A percentile compares a stretch with the other conserved stretches of the same genome.
phyloP scores from a whole-genome alignment of 768 basidiomycete species.

The Lanmaoa rubissima region DNA sequence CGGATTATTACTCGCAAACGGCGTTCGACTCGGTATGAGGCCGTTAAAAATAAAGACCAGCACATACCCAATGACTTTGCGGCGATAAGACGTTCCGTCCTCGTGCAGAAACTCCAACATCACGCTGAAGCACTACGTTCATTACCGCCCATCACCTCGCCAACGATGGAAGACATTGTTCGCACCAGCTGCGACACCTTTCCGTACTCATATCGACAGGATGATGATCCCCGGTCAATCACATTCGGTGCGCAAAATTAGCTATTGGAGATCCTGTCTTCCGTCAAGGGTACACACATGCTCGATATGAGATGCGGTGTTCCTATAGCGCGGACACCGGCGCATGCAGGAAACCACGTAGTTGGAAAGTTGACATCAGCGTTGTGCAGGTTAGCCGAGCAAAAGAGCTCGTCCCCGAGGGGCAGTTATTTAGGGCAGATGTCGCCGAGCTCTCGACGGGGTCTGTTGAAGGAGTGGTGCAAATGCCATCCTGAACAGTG shows the following conservation, averaged over 20 bases:
- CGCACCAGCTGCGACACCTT: conserved; percentile 1
- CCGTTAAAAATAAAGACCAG: background rate
- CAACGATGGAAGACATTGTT: conserved; percentile 9
- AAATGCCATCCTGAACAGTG: background rate
- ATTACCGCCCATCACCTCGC: conserved; percentile 20
- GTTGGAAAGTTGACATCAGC: conserved; percentile 8
- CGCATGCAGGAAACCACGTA: conserved; percentile 3
- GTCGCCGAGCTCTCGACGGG: conserved; percentile 4
- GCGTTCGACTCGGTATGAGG: conserved; percentile 1
- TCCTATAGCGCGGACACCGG: background rate
- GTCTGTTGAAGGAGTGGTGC: background rate
- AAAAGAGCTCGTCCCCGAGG: conserved; percentile 2
- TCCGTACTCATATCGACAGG: conserved; percentile 1
- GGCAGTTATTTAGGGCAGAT: conserved; percentile 3
- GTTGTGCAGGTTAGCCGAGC: conserved; percentile 8
- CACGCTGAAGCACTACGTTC: conserved; percentile 9
- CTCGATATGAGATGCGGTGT: conserved; percentile 10
- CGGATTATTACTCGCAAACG: background rate
- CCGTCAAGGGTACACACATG: background rate
- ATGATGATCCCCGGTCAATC: background rate
- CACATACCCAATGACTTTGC: background rate
- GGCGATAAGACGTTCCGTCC: conserved; percentile 8
- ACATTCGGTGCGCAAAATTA: background rate
- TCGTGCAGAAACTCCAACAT: background rate
- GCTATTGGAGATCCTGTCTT: background rate